Conservation (phyloP, 805 yeast genomes). For the Myxozyma kluyveri region DNA sequence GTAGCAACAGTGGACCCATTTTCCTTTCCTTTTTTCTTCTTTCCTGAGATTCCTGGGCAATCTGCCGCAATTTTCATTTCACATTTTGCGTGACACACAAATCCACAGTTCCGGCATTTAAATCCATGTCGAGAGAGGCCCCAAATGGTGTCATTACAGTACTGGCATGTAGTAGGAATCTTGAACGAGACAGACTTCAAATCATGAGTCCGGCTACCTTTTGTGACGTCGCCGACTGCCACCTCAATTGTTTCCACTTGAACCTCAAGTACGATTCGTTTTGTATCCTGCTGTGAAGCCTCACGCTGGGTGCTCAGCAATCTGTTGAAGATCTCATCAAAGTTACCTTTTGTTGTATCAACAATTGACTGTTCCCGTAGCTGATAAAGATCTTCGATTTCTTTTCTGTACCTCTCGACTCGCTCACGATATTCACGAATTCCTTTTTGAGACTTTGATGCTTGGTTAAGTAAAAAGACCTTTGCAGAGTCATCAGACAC, state of each 20-base stretch:
- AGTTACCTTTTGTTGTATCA: slow-evolving; percentile 49
- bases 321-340: slow-evolving; percentile 51
- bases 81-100: slow-evolving; percentile 32
- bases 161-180: slow-evolving; percentile 32
- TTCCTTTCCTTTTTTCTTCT: slow-evolving; percentile 19
- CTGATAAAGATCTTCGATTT: slow-evolving; percentile 33
- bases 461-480: slow-evolving; percentile 39
- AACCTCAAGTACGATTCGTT: slow-evolving; percentile 73
- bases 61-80: slow-evolving; percentile 45
- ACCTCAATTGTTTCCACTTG: slow-evolving; percentile 86
- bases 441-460: slow-evolving; percentile 37
- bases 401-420: slow-evolving; percentile 35
- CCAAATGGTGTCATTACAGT: slow-evolving; percentile 32
- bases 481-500: slow-evolving; percentile 48
- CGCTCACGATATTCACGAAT: slow-evolving; percentile 34
- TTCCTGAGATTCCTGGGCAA: slow-evolving; percentile 38
- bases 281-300: slow-evolving; percentile 71
- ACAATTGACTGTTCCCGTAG: slow-evolving; percentile 42
- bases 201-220: slow-evolving; percentile 40
- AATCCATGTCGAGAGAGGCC: slow-evolving; percentile 32
- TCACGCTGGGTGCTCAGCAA: slow-evolving; percentile 55
- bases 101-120: slow-evolving; percentile 31
- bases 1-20: slow-evolving; percentile 4
- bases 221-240: slow-evolving; percentile 66
- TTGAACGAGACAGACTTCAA: slow-evolving; percentile 33